phyloP scores from a whole-genome alignment of 139 green algal species.

The Chlorella sp. region DNA sequence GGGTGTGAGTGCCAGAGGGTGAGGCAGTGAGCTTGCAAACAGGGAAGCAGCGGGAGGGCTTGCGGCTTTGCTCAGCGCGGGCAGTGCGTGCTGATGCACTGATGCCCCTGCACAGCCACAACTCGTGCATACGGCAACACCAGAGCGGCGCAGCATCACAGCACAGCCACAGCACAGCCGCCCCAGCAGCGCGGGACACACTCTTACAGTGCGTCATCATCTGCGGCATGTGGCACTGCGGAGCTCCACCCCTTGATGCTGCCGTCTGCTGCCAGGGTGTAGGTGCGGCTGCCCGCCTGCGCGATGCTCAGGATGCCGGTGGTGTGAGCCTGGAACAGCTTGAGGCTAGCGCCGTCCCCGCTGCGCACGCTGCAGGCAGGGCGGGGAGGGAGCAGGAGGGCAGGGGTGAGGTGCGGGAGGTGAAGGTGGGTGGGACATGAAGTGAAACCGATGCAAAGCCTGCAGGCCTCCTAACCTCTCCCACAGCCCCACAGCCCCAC shows the following conservation, averaged over 20 bases:
- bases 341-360: not conserved
- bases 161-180: not conserved
- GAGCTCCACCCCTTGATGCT: constrained; percentile 70
- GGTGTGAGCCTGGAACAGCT: constrained; percentile 68
- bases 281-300: constrained; percentile 56
- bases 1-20: too few relatives aligned
- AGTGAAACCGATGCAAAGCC: not conserved
- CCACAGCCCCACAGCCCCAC: too few relatives aligned
- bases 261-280: constrained; percentile 71
- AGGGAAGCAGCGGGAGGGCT: too few relatives aligned
- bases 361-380: constrained; percentile 13
- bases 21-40: too few relatives aligned
- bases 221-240: constrained; percentile 13
- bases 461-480: too few relatives aligned
- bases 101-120: too few relatives aligned
- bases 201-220: constrained; percentile 38
- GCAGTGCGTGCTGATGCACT: too few relatives aligned
- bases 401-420: not conserved
- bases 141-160: not conserved
- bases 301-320: constrained; percentile 53
- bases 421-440: not conserved
- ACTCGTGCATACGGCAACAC: too few relatives aligned
- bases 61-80: too few relatives aligned
- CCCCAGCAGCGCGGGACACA: not conserved
- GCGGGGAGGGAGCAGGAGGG: not conserved